Conservation (phyloP, 2,329 filamentous ascomycete genomes). For the Incumbomyces lentus region DNA sequence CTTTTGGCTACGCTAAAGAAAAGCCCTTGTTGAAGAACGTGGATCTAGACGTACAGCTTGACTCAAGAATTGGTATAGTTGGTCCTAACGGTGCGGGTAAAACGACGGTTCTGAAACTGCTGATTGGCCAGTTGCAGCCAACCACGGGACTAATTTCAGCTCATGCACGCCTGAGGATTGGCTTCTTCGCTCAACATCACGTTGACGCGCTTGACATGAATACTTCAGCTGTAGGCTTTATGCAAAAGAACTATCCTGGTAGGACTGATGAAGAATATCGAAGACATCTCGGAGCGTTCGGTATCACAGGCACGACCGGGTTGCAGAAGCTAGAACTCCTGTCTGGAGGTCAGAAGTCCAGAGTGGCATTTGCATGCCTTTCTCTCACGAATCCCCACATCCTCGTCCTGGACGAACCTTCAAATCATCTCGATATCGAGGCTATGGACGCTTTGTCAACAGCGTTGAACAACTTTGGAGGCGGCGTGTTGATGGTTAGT, state of each 20-base stretch:
- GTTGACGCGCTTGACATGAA: slow-evolving; percentile 90
- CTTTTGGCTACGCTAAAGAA: slow-evolving; percentile 77
- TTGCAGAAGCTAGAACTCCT: slow-evolving; percentile 90
- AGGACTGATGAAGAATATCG: slow-evolving; percentile 95
- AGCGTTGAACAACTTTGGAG: slow-evolving; percentile 76
- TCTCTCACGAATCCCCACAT: slow-evolving; percentile 93
- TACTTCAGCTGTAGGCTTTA: slow-evolving; percentile 84
- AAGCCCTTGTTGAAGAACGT: slow-evolving; percentile 73
- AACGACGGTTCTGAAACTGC: slow-evolving; percentile 94
- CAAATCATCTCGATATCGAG: slow-evolving; percentile 97
- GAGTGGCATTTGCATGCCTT: slow-evolving; percentile 95
- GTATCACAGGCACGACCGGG: slow-evolving; percentile 84
- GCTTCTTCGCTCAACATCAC: slow-evolving; percentile 98
- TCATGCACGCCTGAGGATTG: slow-evolving; percentile 77
- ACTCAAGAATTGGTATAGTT: slow-evolving; percentile 98
- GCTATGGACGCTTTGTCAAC: slow-evolving; percentile 92
- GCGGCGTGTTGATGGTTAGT: slow-evolving; percentile 94
- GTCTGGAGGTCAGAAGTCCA: slow-evolving; percentile 95
- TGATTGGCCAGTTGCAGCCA: slow-evolving; percentile 74
- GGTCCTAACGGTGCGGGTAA: slow-evolving; percentile 98
- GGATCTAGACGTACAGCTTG: slow-evolving; percentile 91
- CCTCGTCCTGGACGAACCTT: slow-evolving; percentile 91
- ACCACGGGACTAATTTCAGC: slow-evolving; percentile 74
- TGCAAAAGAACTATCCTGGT: slow-evolving; percentile 84
- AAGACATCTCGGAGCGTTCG: slow-evolving; percentile 77